A percentile compares a stretch with the other conserved stretches of the same genome.
phyloP scores from a whole-genome alignment of 2,329 filamentous ascomycete genomes.

The Beauveria bassiana region DNA sequence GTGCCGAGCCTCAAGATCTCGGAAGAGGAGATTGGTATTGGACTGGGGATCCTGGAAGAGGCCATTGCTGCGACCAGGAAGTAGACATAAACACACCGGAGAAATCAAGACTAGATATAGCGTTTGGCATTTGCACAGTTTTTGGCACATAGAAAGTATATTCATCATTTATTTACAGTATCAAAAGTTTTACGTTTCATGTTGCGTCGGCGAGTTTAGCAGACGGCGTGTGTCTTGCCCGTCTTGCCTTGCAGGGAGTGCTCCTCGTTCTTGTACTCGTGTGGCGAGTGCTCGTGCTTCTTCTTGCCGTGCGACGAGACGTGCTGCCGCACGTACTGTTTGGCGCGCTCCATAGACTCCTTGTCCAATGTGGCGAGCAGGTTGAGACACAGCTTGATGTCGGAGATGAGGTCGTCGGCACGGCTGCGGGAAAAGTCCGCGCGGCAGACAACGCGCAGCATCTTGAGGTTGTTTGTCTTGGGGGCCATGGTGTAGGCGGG shows the following conservation, averaged over 20 bases:
- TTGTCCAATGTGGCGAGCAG: constrained; percentile 68
- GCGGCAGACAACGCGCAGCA: constrained; percentile 85
- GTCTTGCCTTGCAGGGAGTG: constrained; percentile 86
- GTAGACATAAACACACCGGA: neutral
- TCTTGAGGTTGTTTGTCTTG: constrained; percentile 73
- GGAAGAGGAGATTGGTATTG: constrained; percentile 70
- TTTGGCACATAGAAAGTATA: neutral
- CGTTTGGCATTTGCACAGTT: neutral
- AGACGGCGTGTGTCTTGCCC: constrained; percentile 84
- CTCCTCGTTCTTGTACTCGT: constrained; percentile 57
- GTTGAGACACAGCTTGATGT: constrained; percentile 70
- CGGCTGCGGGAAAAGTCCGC: constrained; percentile 83
- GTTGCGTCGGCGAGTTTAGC: constrained; percentile 39
- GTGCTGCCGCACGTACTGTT: constrained; percentile 56
- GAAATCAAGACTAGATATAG: neutral
- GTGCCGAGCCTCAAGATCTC: constrained; percentile 80
- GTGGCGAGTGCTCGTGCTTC: constrained; percentile 36
- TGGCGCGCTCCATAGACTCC: constrained; percentile 60
- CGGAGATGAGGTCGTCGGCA: constrained; percentile 69
- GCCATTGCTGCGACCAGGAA: constrained; percentile 42
- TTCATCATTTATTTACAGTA: neutral
- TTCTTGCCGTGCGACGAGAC: constrained; percentile 41
- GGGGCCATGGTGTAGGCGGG: constrained; percentile 97
- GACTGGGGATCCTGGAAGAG: constrained; percentile 67
- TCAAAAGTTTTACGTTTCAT: neutral